Percentiles rank a stretch among this genome's conserved stretches.
These are phyloP conservation scores for Kodamaea sagamina DNA, from an alignment of 805 yeast species.

Conservation along the genomic window DNA sequence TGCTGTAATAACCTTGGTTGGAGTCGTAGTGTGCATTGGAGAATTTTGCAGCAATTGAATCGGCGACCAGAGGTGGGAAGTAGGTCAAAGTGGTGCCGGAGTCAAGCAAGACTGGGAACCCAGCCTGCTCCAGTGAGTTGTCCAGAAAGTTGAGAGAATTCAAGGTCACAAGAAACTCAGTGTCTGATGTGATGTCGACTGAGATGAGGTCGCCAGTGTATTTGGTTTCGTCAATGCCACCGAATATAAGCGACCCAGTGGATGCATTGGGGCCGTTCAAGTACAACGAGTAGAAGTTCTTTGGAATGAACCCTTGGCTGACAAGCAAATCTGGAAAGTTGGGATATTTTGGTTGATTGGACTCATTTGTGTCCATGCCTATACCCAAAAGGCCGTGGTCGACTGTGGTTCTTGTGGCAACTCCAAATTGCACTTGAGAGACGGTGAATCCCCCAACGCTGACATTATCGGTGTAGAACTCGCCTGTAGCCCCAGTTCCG, in stretches of 20 bases:
- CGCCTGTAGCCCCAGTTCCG: constrained; percentile 11
- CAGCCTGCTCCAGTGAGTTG: background rate
- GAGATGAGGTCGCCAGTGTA: constrained; percentile 49
- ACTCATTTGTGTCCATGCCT: constrained; percentile 10
- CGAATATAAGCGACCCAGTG: constrained; percentile 57
- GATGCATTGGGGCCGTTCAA: constrained; percentile 21
- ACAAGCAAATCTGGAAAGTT: constrained; percentile 24
- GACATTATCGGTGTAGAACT: constrained; percentile 12
- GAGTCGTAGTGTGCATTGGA: background rate
- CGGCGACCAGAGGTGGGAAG: constrained; percentile 31
- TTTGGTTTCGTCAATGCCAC: constrained; percentile 69
- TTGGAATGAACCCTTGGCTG: constrained; percentile 27
- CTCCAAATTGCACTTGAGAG: constrained; percentile 13
- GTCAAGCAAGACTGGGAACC: constrained; percentile 29
- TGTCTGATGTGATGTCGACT: constrained; percentile 2
- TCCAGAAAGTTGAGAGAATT: constrained; percentile 2
- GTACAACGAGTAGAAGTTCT: constrained; percentile 26
- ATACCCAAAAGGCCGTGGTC: constrained; percentile 14
- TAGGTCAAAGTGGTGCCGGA: constrained; percentile 12
- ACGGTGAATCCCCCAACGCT: constrained; percentile 9
- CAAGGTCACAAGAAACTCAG: constrained; percentile 2
- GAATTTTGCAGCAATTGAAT: constrained; percentile 9
- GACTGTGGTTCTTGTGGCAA: constrained; percentile 6
- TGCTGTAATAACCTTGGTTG: background rate
- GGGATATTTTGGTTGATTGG: constrained; percentile 15